Conservation (phyloP, 352 stramenopile genomes). For the Globisporangium spinosum region DNA sequence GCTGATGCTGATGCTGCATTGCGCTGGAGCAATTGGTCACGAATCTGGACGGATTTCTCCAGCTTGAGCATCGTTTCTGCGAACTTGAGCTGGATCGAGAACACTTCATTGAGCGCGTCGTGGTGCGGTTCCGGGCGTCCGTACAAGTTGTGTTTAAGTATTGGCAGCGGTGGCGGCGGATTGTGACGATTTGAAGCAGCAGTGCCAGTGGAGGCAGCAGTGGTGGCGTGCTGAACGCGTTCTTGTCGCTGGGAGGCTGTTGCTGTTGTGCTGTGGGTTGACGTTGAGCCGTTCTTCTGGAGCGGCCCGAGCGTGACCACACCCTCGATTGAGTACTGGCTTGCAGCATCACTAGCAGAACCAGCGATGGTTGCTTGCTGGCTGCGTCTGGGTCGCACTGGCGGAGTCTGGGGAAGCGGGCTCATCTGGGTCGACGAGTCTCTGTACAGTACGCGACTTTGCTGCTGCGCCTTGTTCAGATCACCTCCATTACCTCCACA, state of each 20-base stretch:
- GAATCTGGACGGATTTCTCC: conserved; percentile 59
- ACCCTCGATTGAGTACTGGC: conserved; percentile 55
- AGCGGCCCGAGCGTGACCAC: conserved; percentile 50
- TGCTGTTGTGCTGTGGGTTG: background rate
- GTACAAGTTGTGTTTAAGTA: background rate
- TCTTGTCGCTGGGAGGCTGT: background rate
- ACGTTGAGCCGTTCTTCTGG: background rate
- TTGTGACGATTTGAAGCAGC: background rate
- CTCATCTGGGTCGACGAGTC: conserved; percentile 15
- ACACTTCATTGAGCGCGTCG: conserved; percentile 57
- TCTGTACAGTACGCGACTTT: background rate
- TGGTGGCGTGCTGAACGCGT: background rate
- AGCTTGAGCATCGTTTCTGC: conserved; percentile 70
- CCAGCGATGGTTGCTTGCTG: background rate
- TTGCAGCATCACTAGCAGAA: conserved; percentile 13
- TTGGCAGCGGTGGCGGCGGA: background rate
- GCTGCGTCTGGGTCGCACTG: background rate
- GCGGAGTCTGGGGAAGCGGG: conserved; percentile 1
- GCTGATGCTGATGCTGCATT: background rate
- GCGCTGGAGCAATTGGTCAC: conserved; percentile 42
- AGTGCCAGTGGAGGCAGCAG: conserved; percentile 1
- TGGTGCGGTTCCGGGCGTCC: conserved; percentile 3
- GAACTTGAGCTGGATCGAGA: conserved; percentile 63
- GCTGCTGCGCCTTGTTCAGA: background rate
- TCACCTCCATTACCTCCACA: background rate